Evolutionary conservation across 768 basidiomycete species (phyloP), one percentile per base, ranked within the genome.

Genomic region (Kwoniella heveanensis): DNA sequence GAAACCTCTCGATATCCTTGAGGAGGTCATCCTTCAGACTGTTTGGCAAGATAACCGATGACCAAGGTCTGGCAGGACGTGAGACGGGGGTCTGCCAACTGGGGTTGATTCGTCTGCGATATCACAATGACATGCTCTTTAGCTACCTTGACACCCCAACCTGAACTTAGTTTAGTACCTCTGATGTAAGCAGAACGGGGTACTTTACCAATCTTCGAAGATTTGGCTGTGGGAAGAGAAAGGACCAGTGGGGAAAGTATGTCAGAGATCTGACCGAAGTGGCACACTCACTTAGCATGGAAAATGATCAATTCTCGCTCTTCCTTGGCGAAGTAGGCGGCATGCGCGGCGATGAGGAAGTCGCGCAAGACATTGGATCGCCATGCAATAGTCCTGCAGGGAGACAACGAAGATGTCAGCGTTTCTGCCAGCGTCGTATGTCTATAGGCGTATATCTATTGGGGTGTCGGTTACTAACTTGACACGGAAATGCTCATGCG

Each of bases 41-140:
- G 12, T 25, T 49, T 0, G 75, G 74, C 22, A 79, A 63, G 24
- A 79, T 70, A 25, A 79, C 73, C 4, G 72, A 74, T 17, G 60
- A 55, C 75, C 74, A 71, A 22, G 69, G 71, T 52, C 77, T 55
- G 21, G 62, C 48, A 26, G 68, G 67, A 8, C 77, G 60, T n/a
- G 69, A 69, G 37, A 74, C 61, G 5, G 70, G 66, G 2, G 37
- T 52, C n/a, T 51, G 24, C 73, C 73, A 74, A 0, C 37, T 26
- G 15, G 59, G 26, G 19, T 62, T 57, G 60, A 62, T 57, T 32
- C 63, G 60, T 39, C 61, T 64, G 54, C 39, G 39, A 19, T 36
- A 36, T 36, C 32, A 36, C 32, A 36, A 13, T 36, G 7, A 24
- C 17, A 9, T 36, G 6, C 13, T 36, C n/a, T n/a, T n/a, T n/a